Conservation (phyloP, 257 asterid species). For the Solanum ossicruentum region DNA sequence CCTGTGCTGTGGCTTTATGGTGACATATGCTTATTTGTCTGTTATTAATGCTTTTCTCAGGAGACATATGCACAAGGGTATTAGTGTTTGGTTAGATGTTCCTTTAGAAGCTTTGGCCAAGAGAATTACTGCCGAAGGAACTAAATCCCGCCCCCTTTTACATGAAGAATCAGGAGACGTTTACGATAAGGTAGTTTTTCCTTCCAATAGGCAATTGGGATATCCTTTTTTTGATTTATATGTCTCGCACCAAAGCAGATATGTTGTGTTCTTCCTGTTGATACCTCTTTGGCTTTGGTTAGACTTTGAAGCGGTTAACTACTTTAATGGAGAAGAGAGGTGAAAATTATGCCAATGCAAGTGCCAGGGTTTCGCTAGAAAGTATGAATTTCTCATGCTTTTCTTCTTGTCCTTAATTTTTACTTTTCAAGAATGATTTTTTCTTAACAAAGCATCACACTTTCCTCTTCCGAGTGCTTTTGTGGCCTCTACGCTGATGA, state of each 20-base stretch:
- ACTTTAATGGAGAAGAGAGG: conserved; percentile 63
- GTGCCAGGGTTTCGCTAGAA: conserved; percentile 59
- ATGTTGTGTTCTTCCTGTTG: neutral
- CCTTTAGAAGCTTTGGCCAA: conserved; percentile 87
- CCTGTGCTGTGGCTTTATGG: neutral
- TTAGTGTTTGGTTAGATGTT: conserved; percentile 83
- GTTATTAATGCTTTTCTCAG: conserved; percentile 18
- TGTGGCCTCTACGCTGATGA: neutral
- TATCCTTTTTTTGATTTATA: neutral
- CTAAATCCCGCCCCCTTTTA: conserved; percentile 73
- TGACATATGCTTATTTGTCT: neutral
- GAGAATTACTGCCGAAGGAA: conserved; percentile 61
- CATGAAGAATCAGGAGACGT: conserved; percentile 63
- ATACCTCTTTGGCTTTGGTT: neutral
- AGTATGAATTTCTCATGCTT: conserved; percentile 24
- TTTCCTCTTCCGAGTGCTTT: neutral
- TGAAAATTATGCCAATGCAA: conserved; percentile 68
- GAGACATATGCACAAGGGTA: conserved; percentile 81
- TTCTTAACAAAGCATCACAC: neutral
- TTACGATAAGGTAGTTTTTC: conserved; percentile 40
- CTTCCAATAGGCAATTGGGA: neutral
- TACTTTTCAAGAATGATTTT: neutral
- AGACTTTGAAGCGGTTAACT: conserved; percentile 66
- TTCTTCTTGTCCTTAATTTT: neutral
- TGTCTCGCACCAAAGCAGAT: neutral